A percentile compares a stretch with the other conserved stretches of the same genome.
These are phyloP conservation scores for Spergularia marina DNA, from an alignment of 148 eudicot genomes.

Conservation along the genomic window DNA sequence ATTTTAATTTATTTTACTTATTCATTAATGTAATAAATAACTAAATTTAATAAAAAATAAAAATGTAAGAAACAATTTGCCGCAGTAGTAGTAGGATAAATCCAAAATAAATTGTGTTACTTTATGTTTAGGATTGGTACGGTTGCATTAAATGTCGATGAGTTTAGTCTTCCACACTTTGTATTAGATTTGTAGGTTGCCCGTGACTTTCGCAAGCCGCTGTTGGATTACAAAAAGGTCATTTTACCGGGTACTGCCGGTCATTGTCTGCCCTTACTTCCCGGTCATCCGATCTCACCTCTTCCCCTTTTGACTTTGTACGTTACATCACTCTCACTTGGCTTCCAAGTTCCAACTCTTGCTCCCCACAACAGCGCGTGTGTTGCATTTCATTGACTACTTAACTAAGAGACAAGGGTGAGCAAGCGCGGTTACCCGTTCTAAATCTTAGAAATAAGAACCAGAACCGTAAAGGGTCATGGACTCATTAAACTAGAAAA, in stretches of 20 bases:
- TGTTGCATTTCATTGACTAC: not conserved
- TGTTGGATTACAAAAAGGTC: not conserved
- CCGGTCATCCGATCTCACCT: slow-evolving; percentile 15
- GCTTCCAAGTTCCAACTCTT: not conserved
- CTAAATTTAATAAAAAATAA: not conserved
- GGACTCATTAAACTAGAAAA: no score
- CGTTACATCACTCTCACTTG: slow-evolving; percentile 4
- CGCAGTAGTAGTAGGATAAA: not conserved
- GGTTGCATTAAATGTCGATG: not conserved
- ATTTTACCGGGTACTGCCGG: slow-evolving; percentile 22
- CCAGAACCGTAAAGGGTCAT: no score
- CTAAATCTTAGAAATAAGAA: no score
- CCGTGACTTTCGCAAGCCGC: slow-evolving; percentile 34
- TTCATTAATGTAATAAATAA: not conserved
- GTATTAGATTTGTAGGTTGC: slow-evolving; percentile 7
- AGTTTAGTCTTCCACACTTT: not conserved
- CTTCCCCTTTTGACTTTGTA: slow-evolving; percentile 1
- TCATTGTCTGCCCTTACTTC: slow-evolving; percentile 1
- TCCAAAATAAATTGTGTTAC: not conserved
- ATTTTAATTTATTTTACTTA: not conserved
- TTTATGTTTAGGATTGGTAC: not conserved
- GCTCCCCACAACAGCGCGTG: not conserved
- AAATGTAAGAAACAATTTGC: not conserved
- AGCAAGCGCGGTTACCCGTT: no score
- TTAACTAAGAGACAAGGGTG: no score